Conservation (phyloP, 345 rosid genomes). For the Gossypium sturtianum region DNA sequence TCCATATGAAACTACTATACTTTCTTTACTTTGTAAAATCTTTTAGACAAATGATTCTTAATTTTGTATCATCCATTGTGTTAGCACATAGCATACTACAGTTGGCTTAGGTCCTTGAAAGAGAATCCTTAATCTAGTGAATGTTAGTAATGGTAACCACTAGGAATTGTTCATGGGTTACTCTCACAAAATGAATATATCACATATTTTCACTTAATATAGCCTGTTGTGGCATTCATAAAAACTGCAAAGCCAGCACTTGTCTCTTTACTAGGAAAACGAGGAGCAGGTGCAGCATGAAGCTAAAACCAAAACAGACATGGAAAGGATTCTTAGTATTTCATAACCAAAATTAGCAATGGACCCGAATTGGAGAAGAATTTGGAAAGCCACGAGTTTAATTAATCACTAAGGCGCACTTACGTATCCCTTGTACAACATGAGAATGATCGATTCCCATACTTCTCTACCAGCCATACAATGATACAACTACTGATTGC, state of each 20-base stretch:
- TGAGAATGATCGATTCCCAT: not conserved
- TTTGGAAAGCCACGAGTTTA: not conserved
- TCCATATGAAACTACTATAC: not conserved
- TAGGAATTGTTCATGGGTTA: not conserved
- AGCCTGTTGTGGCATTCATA: not conserved
- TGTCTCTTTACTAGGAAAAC: not conserved
- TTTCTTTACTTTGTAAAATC: not conserved
- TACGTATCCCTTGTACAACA: not conserved
- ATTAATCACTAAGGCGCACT: not conserved
- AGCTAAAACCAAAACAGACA: not conserved
- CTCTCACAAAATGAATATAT: not conserved
- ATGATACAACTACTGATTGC: not conserved
- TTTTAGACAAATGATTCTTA: not conserved
- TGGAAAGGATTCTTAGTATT: not conserved
- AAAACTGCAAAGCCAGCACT: not conserved
- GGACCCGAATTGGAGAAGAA: not conserved
- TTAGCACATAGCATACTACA: not conserved
- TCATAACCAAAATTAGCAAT: not conserved
- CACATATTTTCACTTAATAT: not conserved
- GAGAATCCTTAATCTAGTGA: not conserved
- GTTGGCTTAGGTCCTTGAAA: not conserved
- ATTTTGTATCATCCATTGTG: not conserved
- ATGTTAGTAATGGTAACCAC: not conserved
- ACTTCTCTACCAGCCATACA: not conserved
- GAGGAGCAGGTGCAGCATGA: not conserved